These are phyloP conservation scores for Erythrophleum fordii DNA, from an alignment of 306 rosid species.

Conservation along the genomic window DNA sequence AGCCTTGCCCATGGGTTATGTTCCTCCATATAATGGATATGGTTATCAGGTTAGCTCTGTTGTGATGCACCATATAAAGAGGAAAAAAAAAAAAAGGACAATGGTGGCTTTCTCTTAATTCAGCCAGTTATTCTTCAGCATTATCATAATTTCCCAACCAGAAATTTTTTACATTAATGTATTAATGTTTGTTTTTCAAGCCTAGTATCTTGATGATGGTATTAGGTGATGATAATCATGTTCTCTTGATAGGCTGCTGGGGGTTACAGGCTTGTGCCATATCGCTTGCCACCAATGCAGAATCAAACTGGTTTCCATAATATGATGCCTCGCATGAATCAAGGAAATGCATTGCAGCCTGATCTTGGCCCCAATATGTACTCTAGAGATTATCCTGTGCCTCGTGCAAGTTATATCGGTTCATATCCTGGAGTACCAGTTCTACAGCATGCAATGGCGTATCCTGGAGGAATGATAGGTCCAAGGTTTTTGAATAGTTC, in stretches of 20 bases:
- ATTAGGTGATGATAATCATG: constrained; percentile 29
- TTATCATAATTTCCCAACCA: constrained; percentile 21
- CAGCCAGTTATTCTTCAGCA: constrained; percentile 14
- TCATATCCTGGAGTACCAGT: constrained; percentile 82
- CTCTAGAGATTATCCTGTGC: constrained; percentile 69
- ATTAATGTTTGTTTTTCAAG: constrained; percentile 9
- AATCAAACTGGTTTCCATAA: constrained; percentile 87
- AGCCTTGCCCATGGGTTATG: constrained; percentile 88
- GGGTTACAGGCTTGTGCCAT: constrained; percentile 78
- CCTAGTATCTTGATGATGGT: constrained; percentile 25
- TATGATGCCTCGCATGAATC: constrained; percentile 77
- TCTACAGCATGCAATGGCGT: constrained; percentile 80
- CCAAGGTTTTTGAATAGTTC: constrained; percentile 69
- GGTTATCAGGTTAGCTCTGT: constrained; percentile 80
- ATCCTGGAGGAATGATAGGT: constrained; percentile 75
- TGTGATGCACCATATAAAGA: neutral
- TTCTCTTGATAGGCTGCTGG: constrained; percentile 73
- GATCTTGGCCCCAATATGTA: constrained; percentile 67
- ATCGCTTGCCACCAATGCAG: constrained; percentile 87
- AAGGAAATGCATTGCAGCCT: constrained; percentile 78
- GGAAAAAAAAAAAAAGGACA: too few relatives aligned
- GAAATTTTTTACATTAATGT: neutral
- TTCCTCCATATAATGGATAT: constrained; percentile 87
- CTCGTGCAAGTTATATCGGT: constrained; percentile 75
- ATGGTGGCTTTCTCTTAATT: neutral